Conservation (phyloP, 2,329 filamentous ascomycete genomes). For the Colletotrichum tanaceti region DNA sequence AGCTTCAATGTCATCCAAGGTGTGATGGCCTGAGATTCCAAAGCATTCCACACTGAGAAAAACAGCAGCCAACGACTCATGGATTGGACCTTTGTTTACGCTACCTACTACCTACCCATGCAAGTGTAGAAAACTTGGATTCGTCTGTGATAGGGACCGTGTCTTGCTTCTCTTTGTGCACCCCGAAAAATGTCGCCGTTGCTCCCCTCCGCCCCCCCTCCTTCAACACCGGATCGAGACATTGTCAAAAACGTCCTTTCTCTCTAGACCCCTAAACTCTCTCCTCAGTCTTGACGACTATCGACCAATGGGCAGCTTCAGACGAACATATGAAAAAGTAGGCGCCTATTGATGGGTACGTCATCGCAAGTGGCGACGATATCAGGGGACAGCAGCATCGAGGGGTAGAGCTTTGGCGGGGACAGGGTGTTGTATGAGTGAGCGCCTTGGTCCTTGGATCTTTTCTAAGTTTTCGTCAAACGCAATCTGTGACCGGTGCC, state of each 20-base stretch:
- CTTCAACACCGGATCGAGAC: not conserved
- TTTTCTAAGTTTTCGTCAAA: conserved; percentile 1
- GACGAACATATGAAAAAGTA: conserved; percentile 2
- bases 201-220: no score
- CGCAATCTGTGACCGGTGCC: no score
- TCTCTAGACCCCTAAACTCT: not conserved
- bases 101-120: no score
- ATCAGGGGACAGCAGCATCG: not conserved
- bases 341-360: not conserved
- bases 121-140: no score
- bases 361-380: conserved; percentile 10
- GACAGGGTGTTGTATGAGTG: not conserved
- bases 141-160: not conserved
- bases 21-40: conserved; percentile 3
- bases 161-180: not conserved
- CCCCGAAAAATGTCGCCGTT: not conserved
- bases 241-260: not conserved
- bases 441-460: not conserved
- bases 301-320: not conserved
- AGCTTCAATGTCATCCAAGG: conserved; percentile 2
- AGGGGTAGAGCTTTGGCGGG: not conserved
- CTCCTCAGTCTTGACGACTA: no score
- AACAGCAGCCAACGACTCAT: not conserved
- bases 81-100: not conserved
- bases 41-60: not conserved